Base-by-base conservation (phyloP, 2,329 filamentous ascomycete species). In the Sclerotinia subarctica region DNA sequence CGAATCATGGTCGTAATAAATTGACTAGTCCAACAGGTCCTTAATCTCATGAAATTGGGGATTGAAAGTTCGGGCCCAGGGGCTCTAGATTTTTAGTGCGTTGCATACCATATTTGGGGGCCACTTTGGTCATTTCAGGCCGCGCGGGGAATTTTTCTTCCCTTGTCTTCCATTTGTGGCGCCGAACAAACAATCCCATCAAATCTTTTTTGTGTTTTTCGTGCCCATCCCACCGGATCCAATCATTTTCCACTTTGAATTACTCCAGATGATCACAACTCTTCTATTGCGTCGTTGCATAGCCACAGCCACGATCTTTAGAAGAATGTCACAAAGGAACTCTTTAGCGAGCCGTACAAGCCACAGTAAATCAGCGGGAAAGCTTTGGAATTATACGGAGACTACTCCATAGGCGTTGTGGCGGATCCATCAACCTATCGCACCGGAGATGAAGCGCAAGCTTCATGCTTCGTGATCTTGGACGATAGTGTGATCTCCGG, bases 61-160 rank as follows among this genome's bases (percentile, higher is more conserved):
- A 46, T 21, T n/a, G 26, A 47, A 32, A n/a, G 24, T 46, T 47
- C 24, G 57, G 8, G 17, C 57, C 42, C 35, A 10, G 24, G 17
- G 19, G 26, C 26, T 47, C 42, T 47, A 60, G 26, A 60, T 15
- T 24, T 24, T 11, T 24, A 60, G 26, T 60, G 58, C 47, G 44
- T 59, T 59, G 57, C 42, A 29, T 13, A 44, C 26, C 11, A 32
- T 32, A 17, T 35, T 19, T 60, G 44, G 58, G 44, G 49, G 44
- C 57, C 42, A 59, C 56, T 47, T 32, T 60, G 57, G 32, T 47
- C 57, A 60, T 60, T 60, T 59, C 56, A 59, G 42, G 57, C 57
- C 42, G 42, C 42, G 42, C 42, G 42, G 57, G 42, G 42, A 47
- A 32, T 35, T 35, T 35, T 49, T 1, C 24, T 35, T 26, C 35